Percentiles rank a stretch among this genome's conserved stretches.
These are phyloP conservation scores for Hymenoscyphus fraxineus DNA, from an alignment of 2,329 filamentous ascomycete species.

Conservation along the genomic window DNA sequence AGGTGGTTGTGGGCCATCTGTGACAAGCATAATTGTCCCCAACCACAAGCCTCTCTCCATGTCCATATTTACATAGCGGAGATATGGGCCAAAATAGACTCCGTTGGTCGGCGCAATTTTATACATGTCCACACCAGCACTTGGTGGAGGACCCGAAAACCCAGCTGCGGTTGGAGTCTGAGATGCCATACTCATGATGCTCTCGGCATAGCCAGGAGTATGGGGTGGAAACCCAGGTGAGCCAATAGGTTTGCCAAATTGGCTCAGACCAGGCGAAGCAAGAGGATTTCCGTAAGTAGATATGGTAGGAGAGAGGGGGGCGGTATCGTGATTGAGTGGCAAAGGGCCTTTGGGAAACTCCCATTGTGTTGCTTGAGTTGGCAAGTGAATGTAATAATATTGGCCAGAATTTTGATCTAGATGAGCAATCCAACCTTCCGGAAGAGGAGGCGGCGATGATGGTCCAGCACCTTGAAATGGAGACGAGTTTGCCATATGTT, in stretches of 20 bases:
- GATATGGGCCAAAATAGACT: slow-evolving; percentile 95
- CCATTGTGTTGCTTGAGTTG: slow-evolving; percentile 95
- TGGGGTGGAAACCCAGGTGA: slow-evolving; percentile 82
- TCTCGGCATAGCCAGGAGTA: slow-evolving; percentile 79
- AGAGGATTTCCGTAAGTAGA: slow-evolving; percentile 74
- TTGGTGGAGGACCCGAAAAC: slow-evolving; percentile 84
- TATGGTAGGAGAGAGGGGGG: slow-evolving; percentile 73
- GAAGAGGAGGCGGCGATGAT: slow-evolving; percentile 83
- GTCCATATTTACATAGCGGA: slow-evolving; percentile 97
- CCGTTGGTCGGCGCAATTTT: slow-evolving; percentile 90
- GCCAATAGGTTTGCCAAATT: slow-evolving; percentile 58
- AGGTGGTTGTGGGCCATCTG: slow-evolving; percentile 84
- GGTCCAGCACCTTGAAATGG: slow-evolving; percentile 53
- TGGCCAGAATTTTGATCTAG: slow-evolving; percentile 93
- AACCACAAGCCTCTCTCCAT: slow-evolving; percentile 86
- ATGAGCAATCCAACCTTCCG: slow-evolving; percentile 97
- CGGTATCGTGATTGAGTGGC: slow-evolving; percentile 76
- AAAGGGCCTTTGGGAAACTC: slow-evolving; percentile 96
- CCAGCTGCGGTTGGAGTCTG: slow-evolving; percentile 74
- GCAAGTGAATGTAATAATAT: slow-evolving; percentile 97
- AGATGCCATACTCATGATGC: slow-evolving; percentile 76
- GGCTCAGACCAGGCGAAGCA: slow-evolving; percentile 58
- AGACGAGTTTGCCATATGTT: slow-evolving; percentile 37
- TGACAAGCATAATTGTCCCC: slow-evolving; percentile 89
- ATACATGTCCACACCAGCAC: slow-evolving; percentile 88